These are phyloP conservation scores for Filobasidium uniguttulatum DNA, from an alignment of 1,284 basidiomycete genomes.

Conservation along the genomic window DNA sequence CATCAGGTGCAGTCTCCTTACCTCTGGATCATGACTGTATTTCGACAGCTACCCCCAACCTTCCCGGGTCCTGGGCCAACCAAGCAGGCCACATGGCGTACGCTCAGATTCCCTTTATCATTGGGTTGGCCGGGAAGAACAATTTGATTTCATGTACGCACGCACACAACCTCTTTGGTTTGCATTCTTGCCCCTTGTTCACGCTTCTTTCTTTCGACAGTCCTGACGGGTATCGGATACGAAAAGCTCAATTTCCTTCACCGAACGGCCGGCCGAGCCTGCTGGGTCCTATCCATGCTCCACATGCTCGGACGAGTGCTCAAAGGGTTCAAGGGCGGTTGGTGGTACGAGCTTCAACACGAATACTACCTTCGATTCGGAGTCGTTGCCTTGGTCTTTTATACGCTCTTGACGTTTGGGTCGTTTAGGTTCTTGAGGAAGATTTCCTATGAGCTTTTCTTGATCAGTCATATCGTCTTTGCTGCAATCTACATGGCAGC, in stretches of 20 bases:
- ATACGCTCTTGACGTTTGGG: constrained; percentile 39
- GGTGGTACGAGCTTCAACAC: background rate
- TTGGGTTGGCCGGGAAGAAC: constrained; percentile 36
- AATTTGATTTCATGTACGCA: constrained; percentile 26
- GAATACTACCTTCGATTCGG: constrained; percentile 16
- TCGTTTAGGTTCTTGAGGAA: constrained; percentile 38
- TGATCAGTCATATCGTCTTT: constrained; percentile 41
- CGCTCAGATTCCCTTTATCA: constrained; percentile 22
- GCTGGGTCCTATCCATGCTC: constrained; percentile 27
- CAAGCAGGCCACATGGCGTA: constrained; percentile 9
- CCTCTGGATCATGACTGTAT: background rate
- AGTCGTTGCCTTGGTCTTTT: constrained; percentile 24
- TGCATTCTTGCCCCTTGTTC: background rate
- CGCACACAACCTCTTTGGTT: background rate
- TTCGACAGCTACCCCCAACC: background rate
- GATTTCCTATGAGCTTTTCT: constrained; percentile 43
- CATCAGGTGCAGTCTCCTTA: background rate
- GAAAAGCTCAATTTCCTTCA: constrained; percentile 40
- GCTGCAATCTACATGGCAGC: constrained; percentile 33
- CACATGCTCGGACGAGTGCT: constrained; percentile 26
- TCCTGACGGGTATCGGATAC: constrained; percentile 35
- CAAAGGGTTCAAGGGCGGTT: constrained; percentile 15
- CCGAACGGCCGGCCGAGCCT: constrained; percentile 31
- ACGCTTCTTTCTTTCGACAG: background rate
- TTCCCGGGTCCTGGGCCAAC: background rate